Evolutionary conservation across 2,329 filamentous ascomycete genomes (phyloP).

Genomic region (Trichoderma cornu-damae): DNA sequence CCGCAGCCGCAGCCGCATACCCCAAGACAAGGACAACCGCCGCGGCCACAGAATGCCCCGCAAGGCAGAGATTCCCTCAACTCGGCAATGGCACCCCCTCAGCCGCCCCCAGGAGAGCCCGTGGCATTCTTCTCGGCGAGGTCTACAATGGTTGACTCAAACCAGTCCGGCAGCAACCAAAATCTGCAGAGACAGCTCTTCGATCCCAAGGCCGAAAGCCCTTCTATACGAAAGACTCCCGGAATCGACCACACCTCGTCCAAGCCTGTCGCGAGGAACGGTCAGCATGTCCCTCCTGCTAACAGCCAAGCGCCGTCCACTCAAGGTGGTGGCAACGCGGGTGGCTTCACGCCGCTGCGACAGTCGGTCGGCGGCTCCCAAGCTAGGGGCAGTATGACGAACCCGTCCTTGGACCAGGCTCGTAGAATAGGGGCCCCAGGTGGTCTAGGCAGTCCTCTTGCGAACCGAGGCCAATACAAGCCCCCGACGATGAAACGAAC

Average conservation of each 20-base stretch:
- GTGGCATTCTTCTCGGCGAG: conserved; percentile 67
- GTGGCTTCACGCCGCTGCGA: conserved; percentile 31
- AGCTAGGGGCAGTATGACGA: conserved; percentile 41
- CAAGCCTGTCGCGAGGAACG: conserved; percentile 60
- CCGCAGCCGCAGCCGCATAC: conserved; percentile 28
- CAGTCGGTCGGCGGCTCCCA: conserved; percentile 27
- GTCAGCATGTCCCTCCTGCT: conserved; percentile 47
- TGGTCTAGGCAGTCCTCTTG: conserved; percentile 50
- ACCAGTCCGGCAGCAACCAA: conserved; percentile 43
- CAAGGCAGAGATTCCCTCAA: conserved; percentile 21
- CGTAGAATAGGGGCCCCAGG: conserved; percentile 57
- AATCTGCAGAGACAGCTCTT: conserved; percentile 50
- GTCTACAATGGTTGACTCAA: conserved; percentile 32
- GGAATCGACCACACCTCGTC: conserved; percentile 78
- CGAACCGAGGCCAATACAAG: conserved; percentile 54
- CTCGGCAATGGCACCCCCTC: conserved; percentile 25
- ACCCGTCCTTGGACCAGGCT: conserved; percentile 50
- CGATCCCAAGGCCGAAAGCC: conserved; percentile 70
- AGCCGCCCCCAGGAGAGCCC: conserved; percentile 36
- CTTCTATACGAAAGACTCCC: conserved; percentile 82
- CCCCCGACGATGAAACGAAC: conserved; percentile 56
- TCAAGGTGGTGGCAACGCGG: conserved; percentile 23
- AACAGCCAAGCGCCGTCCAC: conserved; percentile 27
- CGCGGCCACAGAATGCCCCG: conserved; percentile 22
- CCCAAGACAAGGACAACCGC: conserved; percentile 29